Evolutionary conservation across 23 red algal genomes (phyloP).

Genomic region (Porphyridium purpureum): DNA sequence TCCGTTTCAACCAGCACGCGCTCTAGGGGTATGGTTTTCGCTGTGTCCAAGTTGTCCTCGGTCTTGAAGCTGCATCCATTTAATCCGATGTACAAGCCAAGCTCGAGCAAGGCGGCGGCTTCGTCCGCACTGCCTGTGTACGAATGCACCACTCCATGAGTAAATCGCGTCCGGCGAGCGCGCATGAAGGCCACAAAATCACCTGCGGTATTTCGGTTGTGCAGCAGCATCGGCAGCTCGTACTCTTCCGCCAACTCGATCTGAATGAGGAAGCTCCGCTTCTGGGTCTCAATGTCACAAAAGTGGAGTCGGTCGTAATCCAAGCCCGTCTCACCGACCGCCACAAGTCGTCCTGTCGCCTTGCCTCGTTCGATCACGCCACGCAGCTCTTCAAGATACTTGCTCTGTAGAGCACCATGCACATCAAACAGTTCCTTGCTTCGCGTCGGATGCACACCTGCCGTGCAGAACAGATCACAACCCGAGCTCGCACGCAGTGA

Average conservation of each 20-base stretch:
- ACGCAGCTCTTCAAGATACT: conserved; percentile 10
- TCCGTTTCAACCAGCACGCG: conserved; percentile 94
- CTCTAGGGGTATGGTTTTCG: conserved; percentile 44
- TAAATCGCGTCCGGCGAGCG: conserved; percentile 28
- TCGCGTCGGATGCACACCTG: conserved; percentile 92
- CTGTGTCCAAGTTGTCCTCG: conserved; percentile 58
- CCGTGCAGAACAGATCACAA: conserved; percentile 55
- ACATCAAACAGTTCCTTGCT: conserved; percentile 14
- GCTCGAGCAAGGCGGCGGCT: conserved; percentile 26
- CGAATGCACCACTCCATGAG: conserved; percentile 69
- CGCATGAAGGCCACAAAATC: conserved; percentile 39
- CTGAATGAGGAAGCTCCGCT: conserved; percentile 51
- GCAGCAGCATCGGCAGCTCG: conserved; percentile 72
- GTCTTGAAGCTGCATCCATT: conserved; percentile 97
- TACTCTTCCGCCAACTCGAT: conserved; percentile 50
- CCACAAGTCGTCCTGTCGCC: conserved; percentile 62
- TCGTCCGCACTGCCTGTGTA: conserved; percentile 78
- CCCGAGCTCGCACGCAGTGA: not conserved
- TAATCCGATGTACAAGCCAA: conserved; percentile 73
- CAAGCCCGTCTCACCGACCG: conserved; percentile 89
- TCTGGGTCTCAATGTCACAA: conserved; percentile 45
- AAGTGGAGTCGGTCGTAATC: conserved; percentile 77
- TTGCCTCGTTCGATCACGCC: conserved; percentile 11
- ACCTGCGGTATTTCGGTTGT: conserved; percentile 58
- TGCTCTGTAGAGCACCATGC: too few relatives aligned